A percentile compares a stretch with the other conserved stretches of the same genome.
Evolutionary conservation across 2,329 filamentous ascomycete species (phyloP).

Genomic region (Didymella lethalis): DNA sequence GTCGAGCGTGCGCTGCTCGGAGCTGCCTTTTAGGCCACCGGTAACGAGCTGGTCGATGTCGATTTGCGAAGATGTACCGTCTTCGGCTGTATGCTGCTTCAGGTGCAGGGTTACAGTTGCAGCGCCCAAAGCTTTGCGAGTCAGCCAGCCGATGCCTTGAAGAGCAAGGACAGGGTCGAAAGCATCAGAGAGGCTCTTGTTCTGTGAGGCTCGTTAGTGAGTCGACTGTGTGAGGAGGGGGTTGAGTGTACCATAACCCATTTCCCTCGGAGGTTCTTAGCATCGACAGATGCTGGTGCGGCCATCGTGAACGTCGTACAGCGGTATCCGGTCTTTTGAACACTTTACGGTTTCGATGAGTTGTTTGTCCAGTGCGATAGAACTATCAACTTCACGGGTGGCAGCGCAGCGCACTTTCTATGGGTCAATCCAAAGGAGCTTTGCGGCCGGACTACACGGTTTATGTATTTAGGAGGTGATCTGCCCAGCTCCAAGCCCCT

Average conservation of each 20-base stretch:
- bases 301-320: slow-evolving; percentile 42
- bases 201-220: slow-evolving; percentile 58
- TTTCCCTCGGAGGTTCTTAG: slow-evolving; percentile 50
- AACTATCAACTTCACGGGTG: slow-evolving; percentile 15
- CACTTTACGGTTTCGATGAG: neutral
- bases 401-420: neutral
- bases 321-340: neutral
- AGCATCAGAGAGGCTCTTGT: slow-evolving; percentile 75
- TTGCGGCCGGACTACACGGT: slow-evolving; percentile 2
- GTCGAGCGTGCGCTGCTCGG: slow-evolving; percentile 65
- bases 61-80: slow-evolving; percentile 61
- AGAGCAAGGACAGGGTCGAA: slow-evolving; percentile 73
- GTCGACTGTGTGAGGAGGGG: neutral
- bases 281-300: slow-evolving; percentile 44
- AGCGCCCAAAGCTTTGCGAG: slow-evolving; percentile 73
- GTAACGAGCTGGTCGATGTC: slow-evolving; percentile 76
- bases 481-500: slow-evolving; percentile 23
- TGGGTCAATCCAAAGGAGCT: neutral
- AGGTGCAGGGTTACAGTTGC: slow-evolving; percentile 74
- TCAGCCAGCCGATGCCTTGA: slow-evolving; percentile 65
- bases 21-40: slow-evolving; percentile 73
- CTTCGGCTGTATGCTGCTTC: slow-evolving; percentile 44
- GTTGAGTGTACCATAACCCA: slow-evolving; percentile 47
- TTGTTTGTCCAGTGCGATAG: slow-evolving; percentile 6
- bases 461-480: slow-evolving; percentile 22